A percentile compares a stretch with the other conserved stretches of the same genome.
Evolutionary conservation across 352 stramenopile genomes (phyloP).

Genomic region (Globisporangium cystogenes): DNA sequence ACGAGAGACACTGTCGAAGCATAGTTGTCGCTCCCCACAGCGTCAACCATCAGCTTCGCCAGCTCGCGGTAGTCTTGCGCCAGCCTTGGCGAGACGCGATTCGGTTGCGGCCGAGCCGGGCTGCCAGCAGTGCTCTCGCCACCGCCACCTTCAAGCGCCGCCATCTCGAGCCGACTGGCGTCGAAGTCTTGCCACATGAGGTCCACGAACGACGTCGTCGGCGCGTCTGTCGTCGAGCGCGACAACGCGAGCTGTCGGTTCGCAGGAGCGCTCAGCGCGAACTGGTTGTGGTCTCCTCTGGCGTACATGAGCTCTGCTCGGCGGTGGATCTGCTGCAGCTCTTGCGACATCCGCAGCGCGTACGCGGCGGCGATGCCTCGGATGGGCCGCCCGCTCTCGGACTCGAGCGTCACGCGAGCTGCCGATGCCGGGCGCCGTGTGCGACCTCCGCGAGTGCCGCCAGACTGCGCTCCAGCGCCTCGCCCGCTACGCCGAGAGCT

Average conservation of each 20-base stretch:
- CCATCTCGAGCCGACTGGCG: constrained; percentile 38
- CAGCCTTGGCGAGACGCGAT: constrained; percentile 35
- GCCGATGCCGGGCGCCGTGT: constrained; percentile 1
- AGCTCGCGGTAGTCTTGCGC: constrained; percentile 50
- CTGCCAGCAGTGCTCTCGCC: neutral
- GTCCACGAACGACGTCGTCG: constrained; percentile 18
- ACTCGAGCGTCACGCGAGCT: constrained; percentile 19
- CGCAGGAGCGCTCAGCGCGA: constrained; percentile 28
- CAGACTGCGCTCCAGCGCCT: constrained; percentile 5
- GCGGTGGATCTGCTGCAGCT: constrained; percentile 66
- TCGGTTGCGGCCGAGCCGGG: neutral
- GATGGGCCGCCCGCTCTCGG: constrained; percentile 37
- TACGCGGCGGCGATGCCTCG: constrained; percentile 61
- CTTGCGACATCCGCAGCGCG: constrained; percentile 68
- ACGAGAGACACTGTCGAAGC: constrained; percentile 64
- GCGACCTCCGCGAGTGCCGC: constrained; percentile 1
- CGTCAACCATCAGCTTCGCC: constrained; percentile 61
- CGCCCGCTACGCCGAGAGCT: constrained; percentile 4
- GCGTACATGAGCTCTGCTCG: constrained; percentile 72
- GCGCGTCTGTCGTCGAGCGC: constrained; percentile 20
- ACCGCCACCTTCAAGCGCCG: constrained; percentile 6
- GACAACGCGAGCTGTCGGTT: constrained; percentile 10
- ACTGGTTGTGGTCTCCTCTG: constrained; percentile 43
- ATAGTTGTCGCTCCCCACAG: constrained; percentile 68
- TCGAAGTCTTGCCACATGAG: constrained; percentile 64